A percentile compares a stretch with the other conserved stretches of the same genome.
phyloP scores from a whole-genome alignment of 2,329 filamentous ascomycete species.

The Macrophomina tecta region DNA sequence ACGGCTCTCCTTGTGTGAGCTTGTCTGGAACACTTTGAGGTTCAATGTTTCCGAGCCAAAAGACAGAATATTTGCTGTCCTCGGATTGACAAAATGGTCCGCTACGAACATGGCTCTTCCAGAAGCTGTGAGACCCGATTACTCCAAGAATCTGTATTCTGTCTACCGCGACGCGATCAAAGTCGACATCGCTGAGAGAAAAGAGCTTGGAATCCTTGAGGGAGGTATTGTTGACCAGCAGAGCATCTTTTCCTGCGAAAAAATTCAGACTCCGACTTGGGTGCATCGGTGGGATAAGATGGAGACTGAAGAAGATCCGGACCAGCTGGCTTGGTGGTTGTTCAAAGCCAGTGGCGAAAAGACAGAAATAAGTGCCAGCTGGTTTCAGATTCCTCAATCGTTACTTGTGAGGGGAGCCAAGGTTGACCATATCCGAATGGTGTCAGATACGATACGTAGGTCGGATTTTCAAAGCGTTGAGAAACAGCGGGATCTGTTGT shows the following conservation, averaged over 20 bases:
- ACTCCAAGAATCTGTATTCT: neutral
- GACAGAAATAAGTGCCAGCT: neutral
- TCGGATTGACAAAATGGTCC: too few relatives aligned
- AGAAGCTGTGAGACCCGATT: neutral
- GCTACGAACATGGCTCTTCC: too few relatives aligned
- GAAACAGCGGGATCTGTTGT: neutral
- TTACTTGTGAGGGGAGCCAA: neutral
- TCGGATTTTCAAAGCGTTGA: neutral
- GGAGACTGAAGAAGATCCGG: neutral
- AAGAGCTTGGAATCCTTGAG: neutral
- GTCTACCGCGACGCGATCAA: neutral
- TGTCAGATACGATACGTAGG: neutral
- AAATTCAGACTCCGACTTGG: neutral
- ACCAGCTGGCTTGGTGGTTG: neutral
- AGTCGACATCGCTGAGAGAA: neutral
- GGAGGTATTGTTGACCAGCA: neutral
- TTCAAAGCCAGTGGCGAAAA: neutral
- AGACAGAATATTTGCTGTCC: too few relatives aligned
- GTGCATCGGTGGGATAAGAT: neutral
- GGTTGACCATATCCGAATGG: neutral
- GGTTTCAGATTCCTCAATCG: neutral
- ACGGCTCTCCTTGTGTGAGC: too few relatives aligned
- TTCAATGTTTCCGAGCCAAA: too few relatives aligned
- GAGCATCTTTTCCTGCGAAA: neutral
- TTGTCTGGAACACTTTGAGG: too few relatives aligned